phyloP scores from a whole-genome alignment of 768 basidiomycete species.

The Lentinula edodes region DNA sequence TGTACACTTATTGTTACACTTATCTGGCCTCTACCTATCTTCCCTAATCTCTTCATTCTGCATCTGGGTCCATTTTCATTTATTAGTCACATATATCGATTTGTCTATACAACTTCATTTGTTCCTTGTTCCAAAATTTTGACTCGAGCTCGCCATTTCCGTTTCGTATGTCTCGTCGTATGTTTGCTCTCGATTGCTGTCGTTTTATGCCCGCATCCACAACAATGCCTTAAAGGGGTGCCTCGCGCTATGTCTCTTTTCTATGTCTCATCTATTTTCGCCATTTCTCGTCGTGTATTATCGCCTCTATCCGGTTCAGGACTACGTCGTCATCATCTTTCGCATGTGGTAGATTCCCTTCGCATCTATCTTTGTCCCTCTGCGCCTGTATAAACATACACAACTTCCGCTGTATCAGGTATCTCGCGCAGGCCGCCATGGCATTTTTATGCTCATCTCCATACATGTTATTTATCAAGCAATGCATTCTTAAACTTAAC shows the following conservation, averaged over 20 bases:
- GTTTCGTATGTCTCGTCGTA: conserved; percentile 15
- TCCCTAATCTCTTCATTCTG: not conserved
- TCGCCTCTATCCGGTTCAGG: not conserved
- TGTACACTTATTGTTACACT: not conserved
- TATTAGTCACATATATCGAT: conserved; percentile 12
- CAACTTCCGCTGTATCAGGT: conserved; percentile 5
- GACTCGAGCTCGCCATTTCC: conserved; percentile 16
- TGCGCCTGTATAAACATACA: conserved; percentile 22
- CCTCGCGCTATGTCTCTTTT: conserved; percentile 13
- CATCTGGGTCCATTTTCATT: conserved; percentile 5
- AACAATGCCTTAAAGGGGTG: conserved; percentile 10
- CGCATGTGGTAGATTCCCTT: not conserved
- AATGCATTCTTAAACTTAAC: not conserved
- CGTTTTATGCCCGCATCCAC: conserved; percentile 22
- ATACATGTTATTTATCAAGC: conserved; percentile 10
- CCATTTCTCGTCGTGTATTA: conserved; percentile 10
- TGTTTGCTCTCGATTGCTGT: conserved; percentile 29
- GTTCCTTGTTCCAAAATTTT: conserved; percentile 9
- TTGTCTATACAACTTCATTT: conserved; percentile 11
- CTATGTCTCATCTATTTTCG: conserved; percentile 8
- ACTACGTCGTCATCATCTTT: not conserved
- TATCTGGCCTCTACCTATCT: not conserved
- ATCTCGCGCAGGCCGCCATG: conserved; percentile 27
- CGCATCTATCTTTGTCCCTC: not conserved
- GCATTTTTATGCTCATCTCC: not conserved